Base-by-base conservation (phyloP, 1,284 basidiomycete genomes). In the Ustilago xerochloae region DNA sequence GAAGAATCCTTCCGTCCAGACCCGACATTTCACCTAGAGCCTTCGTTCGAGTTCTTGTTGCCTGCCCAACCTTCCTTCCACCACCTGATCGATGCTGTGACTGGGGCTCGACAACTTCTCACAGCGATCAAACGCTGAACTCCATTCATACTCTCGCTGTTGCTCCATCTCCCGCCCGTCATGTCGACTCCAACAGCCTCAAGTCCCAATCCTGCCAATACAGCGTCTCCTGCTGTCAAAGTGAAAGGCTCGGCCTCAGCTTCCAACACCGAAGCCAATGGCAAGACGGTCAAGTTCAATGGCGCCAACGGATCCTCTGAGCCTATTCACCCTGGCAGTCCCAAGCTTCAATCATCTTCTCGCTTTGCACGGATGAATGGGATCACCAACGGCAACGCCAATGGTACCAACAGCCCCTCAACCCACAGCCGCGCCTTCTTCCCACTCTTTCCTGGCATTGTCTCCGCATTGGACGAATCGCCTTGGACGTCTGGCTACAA, bases 401-500 rank as follows among this genome's bases (percentile, higher is more conserved):
- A 58, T 10, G 18, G 10, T 16, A 56, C 16, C 16, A 18, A 32
- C 9, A 58, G 26, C n/a, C 30, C 50, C 16, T 52, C 60, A 12
- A 10, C 47, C 2, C 22, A 45, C 6, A 69, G 60, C 61, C 60
- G 53, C 26, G 24, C 43, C 32, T 63, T 73, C 53, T 63, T 57
- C 49, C 64, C 70, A 2, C 61, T 73, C 16, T 59, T 67, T 24
- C 70, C 70, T 4, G 70, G 70, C 22, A 49, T 67, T 38, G 54
- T 61, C 20, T 73, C 70, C 1, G 64, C 64, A 1, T 54, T 63
- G 18, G 70, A 62, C 26, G 61, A 73, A 16, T 63, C 57, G n/a
- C 70, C 70, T 1, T 73, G 70, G 70, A 20, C 61, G 2, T 73
- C 70, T 9, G 70, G 70, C 30, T 58, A 73, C 61, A 73, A 73